Conservation (phyloP, 352 stramenopile genomes). For the Phytopythium cucurbitacearum region DNA sequence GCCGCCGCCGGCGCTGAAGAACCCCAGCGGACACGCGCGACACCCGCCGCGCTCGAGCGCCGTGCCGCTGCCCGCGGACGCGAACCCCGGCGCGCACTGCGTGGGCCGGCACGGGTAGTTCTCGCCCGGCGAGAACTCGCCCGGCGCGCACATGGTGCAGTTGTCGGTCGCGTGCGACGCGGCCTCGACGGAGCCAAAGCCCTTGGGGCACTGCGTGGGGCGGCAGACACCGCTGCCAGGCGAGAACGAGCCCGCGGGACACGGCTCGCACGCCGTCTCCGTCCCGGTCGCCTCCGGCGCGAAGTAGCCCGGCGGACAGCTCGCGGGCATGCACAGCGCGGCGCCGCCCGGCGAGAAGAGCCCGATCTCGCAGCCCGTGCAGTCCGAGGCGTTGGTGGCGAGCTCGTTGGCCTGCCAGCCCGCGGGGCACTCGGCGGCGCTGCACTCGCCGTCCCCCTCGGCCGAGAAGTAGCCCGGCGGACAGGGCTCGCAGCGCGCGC, state of each 20-base stretch:
- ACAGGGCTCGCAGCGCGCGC: conserved; percentile 26
- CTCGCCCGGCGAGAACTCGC: conserved; percentile 37
- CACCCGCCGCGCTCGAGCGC: conserved; percentile 44
- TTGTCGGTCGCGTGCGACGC: conserved; percentile 31
- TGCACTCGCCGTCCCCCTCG: conserved; percentile 15
- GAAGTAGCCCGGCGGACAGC: conserved; percentile 27
- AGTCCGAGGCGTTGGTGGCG: conserved; percentile 37
- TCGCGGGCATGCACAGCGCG: conserved; percentile 25
- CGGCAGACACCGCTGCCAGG: conserved; percentile 30
- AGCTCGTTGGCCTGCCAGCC: conserved; percentile 33
- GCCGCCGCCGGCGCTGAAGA: conserved; percentile 27
- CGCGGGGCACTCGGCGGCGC: conserved; percentile 23
- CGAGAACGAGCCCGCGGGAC: conserved; percentile 32
- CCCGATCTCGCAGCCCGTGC: conserved; percentile 36
- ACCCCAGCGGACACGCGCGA: conserved; percentile 29
- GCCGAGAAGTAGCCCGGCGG: conserved; percentile 21
- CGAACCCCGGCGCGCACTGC: conserved; percentile 21
- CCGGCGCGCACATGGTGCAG: conserved; percentile 33
- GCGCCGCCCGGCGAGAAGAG: conserved; percentile 33
- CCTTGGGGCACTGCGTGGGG: conserved; percentile 25
- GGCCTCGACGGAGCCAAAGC: conserved; percentile 31
- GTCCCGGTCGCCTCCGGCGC: conserved; percentile 23
- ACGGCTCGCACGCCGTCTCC: conserved; percentile 21
- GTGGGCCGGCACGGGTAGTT: conserved; percentile 42
- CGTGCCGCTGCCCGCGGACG: conserved; percentile 24